A percentile compares a stretch with the other conserved stretches of the same genome.
Evolutionary conservation across 2,329 filamentous ascomycete genomes (phyloP).

Genomic region (Aureobasidium namibiae): DNA sequence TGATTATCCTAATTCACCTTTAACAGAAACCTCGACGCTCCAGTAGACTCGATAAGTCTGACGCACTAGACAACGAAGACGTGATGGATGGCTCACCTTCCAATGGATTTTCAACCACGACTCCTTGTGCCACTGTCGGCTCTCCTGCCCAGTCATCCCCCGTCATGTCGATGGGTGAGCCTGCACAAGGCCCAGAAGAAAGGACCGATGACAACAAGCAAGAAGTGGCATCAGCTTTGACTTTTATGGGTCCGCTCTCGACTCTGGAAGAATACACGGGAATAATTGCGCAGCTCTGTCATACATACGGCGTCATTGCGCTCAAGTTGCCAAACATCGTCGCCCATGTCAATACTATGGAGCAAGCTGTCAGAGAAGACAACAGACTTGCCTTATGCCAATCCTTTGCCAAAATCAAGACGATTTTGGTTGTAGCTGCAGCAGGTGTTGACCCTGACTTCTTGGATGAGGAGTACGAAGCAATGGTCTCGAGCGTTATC

Average conservation of each 20-base stretch:
- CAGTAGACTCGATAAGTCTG: neutral
- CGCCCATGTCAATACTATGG: neutral
- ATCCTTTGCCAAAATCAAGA: neutral
- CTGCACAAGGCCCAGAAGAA: neutral
- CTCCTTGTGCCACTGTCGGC: neutral
- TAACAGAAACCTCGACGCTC: neutral
- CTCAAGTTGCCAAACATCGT: neutral
- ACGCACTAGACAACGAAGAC: neutral
- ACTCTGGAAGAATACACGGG: neutral
- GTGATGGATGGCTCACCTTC: neutral
- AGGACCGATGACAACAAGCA: neutral
- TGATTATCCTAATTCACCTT: neutral
- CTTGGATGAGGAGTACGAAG: neutral
- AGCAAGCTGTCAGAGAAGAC: neutral
- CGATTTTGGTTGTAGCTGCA: neutral
- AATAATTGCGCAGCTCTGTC: neutral
- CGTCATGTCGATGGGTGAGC: neutral
- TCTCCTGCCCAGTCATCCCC: neutral
- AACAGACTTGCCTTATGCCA: neutral
- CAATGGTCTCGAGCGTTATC: neutral
- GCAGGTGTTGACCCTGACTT: neutral
- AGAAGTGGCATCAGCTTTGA: neutral
- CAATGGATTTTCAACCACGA: neutral
- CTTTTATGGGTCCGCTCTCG: neutral
- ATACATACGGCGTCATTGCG: neutral